A percentile compares a stretch with the other conserved stretches of the same genome.
Evolutionary conservation across 257 asterid species (phyloP).

Genomic region (Nicotiana knightiana): DNA sequence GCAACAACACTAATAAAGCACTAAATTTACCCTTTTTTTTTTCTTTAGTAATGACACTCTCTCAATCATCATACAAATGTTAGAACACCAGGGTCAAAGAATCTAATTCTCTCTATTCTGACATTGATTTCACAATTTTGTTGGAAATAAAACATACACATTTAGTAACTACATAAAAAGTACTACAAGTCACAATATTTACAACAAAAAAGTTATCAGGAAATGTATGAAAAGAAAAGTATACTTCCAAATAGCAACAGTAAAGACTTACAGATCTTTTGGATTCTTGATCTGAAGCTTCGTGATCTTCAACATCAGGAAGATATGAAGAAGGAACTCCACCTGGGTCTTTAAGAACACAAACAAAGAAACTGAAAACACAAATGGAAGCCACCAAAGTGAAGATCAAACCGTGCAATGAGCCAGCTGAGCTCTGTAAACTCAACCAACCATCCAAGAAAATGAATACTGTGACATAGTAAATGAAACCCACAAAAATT

Average conservation of each 20-base stretch:
- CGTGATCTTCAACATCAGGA: constrained; percentile 34
- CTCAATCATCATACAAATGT: background rate
- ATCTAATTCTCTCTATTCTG: background rate
- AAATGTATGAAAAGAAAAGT: background rate
- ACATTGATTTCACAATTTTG: background rate
- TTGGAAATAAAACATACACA: background rate
- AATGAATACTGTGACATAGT: constrained; percentile 64
- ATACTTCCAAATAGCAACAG: background rate
- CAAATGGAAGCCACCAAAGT: constrained; percentile 39
- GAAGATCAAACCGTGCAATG: constrained; percentile 53
- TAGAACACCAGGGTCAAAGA: background rate
- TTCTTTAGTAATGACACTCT: background rate
- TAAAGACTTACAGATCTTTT: constrained; percentile 25
- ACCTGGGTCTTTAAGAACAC: constrained; percentile 62
- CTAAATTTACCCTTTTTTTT: background rate
- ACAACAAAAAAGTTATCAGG: background rate
- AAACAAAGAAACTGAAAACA: constrained; percentile 38
- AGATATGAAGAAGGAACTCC: constrained; percentile 52
- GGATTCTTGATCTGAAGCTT: constrained; percentile 29
- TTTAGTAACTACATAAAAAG: background rate
- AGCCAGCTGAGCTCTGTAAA: constrained; percentile 60
- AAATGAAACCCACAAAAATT: constrained; percentile 42
- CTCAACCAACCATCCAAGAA: constrained; percentile 60
- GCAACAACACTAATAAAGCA: background rate
- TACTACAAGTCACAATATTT: background rate